A percentile compares a stretch with the other conserved stretches of the same genome.
Evolutionary conservation across 164 flowering plant species (phyloP).

Genomic region (Vitis cinerea): DNA sequence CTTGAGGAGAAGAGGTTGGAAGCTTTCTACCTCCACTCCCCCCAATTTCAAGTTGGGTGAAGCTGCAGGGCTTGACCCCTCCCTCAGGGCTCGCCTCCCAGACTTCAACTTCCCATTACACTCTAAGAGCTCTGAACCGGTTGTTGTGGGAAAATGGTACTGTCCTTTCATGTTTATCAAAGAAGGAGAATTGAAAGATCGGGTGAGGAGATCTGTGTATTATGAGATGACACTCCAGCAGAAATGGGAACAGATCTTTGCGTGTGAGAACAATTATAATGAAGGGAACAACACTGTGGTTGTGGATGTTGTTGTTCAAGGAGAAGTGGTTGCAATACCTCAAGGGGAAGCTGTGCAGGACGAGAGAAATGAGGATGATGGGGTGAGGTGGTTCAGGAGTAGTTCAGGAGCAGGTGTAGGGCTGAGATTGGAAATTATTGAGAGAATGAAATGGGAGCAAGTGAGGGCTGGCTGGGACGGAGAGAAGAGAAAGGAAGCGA

Average conservation of each 20-base stretch:
- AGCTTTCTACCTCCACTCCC: slow-evolving; percentile 6
- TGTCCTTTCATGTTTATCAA: slow-evolving; percentile 52
- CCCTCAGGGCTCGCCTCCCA: slow-evolving; percentile 27
- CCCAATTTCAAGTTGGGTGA: slow-evolving; percentile 18
- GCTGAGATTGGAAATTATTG: slow-evolving; percentile 31
- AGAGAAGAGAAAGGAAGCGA: slow-evolving; percentile 27
- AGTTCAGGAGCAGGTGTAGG: slow-evolving; percentile 25
- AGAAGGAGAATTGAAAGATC: slow-evolving; percentile 35
- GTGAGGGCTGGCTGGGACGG: slow-evolving; percentile 42
- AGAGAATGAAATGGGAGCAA: slow-evolving; percentile 58
- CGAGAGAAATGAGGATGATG: slow-evolving; percentile 22
- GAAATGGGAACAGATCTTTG: slow-evolving; percentile 52
- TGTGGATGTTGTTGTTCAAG: slow-evolving; percentile 29
- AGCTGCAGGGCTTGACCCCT: slow-evolving; percentile 30
- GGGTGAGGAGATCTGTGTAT: slow-evolving; percentile 36
- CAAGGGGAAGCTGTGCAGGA: slow-evolving; percentile 23
- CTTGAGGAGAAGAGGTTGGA: slow-evolving; percentile 32
- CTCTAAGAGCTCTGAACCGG: slow-evolving; percentile 4
- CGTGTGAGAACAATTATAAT: slow-evolving; percentile 17
- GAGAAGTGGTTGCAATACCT: slow-evolving; percentile 21
- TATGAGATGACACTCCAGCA: slow-evolving; percentile 63
- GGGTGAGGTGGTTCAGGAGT: slow-evolving; percentile 34
- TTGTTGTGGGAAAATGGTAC: slow-evolving; percentile 62
- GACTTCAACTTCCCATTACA: slow-evolving; percentile 20
- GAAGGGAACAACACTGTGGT: slow-evolving; percentile 18